phyloP scores from a whole-genome alignment of 1,139 yeast genomes.

The Lodderomyces elongisporus region DNA sequence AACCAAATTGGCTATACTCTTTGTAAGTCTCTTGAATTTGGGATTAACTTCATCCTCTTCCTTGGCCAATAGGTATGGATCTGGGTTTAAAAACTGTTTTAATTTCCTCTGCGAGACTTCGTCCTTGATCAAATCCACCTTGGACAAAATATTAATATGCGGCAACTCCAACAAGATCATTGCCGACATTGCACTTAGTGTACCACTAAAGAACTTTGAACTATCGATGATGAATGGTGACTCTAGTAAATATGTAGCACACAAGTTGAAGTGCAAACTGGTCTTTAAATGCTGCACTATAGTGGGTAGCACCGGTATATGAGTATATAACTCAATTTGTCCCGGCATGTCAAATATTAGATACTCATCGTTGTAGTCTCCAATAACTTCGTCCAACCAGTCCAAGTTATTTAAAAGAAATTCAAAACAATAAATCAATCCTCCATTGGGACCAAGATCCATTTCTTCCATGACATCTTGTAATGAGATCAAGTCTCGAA shows the following conservation, averaged over 20 bases:
- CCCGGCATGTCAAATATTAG: conserved; percentile 97
- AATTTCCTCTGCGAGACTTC: conserved; percentile 69
- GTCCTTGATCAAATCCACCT: conserved; percentile 77
- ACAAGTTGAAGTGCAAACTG: conserved; percentile 74
- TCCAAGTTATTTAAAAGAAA: conserved; percentile 80
- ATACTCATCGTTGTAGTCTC: conserved; percentile 90
- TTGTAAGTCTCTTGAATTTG: conserved; percentile 66
- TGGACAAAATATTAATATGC: conserved; percentile 83
- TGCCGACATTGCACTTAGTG: conserved; percentile 95
- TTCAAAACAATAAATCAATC: conserved; percentile 88
- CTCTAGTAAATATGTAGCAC: conserved; percentile 89
- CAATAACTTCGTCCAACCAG: conserved; percentile 95
- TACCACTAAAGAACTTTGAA: conserved; percentile 92
- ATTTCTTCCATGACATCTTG: conserved; percentile 97
- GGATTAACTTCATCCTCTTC: conserved; percentile 55
- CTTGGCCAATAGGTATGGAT: conserved; percentile 60
- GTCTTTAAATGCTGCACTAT: conserved; percentile 78
- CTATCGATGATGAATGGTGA: conserved; percentile 90
- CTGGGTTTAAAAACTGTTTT: conserved; percentile 86
- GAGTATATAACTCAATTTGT: conserved; percentile 93
- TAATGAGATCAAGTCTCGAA: conserved; percentile 81
- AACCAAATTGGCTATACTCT: conserved; percentile 78
- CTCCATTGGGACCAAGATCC: conserved; percentile 95
- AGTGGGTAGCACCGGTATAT: conserved; percentile 86
- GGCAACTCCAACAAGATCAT: conserved; percentile 94